phyloP scores from a whole-genome alignment of 2,329 filamentous ascomycete species.

The Apiospora kogelbergensis region DNA sequence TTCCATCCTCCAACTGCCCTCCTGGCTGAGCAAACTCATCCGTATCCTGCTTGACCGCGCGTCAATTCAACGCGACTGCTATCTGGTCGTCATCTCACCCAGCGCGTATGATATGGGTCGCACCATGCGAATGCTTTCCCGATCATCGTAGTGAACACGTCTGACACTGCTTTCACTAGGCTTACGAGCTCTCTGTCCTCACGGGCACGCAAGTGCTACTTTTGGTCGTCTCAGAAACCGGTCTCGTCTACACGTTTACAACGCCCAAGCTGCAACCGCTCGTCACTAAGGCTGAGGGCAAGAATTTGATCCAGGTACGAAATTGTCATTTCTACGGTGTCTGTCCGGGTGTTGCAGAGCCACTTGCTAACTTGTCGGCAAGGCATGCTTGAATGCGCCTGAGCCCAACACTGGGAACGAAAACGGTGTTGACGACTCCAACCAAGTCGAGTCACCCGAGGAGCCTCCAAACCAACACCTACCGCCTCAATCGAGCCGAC shows the following conservation, averaged over 20 bases:
- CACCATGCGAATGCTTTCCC: conserved; percentile 15
- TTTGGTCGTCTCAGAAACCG: conserved; percentile 94
- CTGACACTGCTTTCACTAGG: conserved; percentile 51
- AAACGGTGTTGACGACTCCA: conserved; percentile 74
- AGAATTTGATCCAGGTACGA: conserved; percentile 93
- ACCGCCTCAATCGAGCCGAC: conserved; percentile 61
- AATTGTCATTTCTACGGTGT: neutral
- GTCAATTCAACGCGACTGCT: neutral
- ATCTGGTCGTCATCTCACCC: neutral
- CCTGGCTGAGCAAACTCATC: neutral
- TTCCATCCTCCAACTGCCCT: conserved; percentile 21
- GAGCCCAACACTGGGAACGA: conserved; percentile 82
- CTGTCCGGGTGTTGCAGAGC: neutral
- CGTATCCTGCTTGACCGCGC: neutral
- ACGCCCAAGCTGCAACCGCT: conserved; percentile 97
- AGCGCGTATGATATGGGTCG: conserved; percentile 11
- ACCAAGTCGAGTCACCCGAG: conserved; percentile 86
- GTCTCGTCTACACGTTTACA: conserved; percentile 96
- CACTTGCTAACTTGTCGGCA: conserved; percentile 38
- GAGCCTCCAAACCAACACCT: conserved; percentile 78
- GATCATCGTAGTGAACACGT: conserved; percentile 20
- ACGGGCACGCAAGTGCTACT: conserved; percentile 97
- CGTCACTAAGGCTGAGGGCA: conserved; percentile 97
- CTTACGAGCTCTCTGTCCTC: conserved; percentile 94
- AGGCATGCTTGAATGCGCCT: conserved; percentile 96